phyloP scores from a whole-genome alignment of 108 stramenopile genomes.

The Fragilariopsis cylindrus region DNA sequence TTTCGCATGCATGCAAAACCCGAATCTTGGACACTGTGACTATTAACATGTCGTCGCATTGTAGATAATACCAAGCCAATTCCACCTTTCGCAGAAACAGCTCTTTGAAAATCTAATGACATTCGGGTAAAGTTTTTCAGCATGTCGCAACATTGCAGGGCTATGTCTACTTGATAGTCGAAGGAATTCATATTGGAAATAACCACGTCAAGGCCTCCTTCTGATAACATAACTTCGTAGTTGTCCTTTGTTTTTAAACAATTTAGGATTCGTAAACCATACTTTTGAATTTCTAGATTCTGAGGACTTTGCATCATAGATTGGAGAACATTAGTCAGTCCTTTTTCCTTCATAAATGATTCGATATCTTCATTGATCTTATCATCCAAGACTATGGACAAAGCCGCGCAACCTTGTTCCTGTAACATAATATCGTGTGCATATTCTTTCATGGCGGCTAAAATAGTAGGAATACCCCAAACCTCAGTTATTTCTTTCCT shows the following conservation, averaged over 20 bases:
- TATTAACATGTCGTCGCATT: constrained; percentile 32
- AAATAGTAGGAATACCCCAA: constrained; percentile 28
- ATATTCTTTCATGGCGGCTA: constrained; percentile 29
- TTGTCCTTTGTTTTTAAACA: constrained; percentile 30
- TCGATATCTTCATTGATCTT: constrained; percentile 20
- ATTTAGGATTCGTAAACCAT: constrained; percentile 26
- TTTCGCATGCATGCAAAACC: constrained; percentile 39
- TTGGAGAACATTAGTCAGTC: constrained; percentile 25
- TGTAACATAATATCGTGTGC: constrained; percentile 25
- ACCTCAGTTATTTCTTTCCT: constrained; percentile 17
- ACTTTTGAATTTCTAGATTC: constrained; percentile 21
- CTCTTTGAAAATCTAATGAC: constrained; percentile 40
- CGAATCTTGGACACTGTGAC: constrained; percentile 35
- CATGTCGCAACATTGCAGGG: constrained; percentile 22
- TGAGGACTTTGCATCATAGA: constrained; percentile 26
- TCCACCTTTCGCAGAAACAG: constrained; percentile 41
- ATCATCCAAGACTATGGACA: constrained; percentile 20
- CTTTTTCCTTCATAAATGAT: constrained; percentile 24
- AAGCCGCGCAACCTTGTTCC: constrained; percentile 35
- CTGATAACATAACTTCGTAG: constrained; percentile 33
- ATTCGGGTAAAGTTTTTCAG: constrained; percentile 39
- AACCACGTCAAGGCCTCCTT: constrained; percentile 36
- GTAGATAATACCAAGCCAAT: constrained; percentile 31
- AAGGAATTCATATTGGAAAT: constrained; percentile 30
- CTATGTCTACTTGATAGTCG: constrained; percentile 18